These are phyloP conservation scores for Salpingoeca rosetta DNA, from an alignment of 78 protist species.

Conservation along the genomic window DNA sequence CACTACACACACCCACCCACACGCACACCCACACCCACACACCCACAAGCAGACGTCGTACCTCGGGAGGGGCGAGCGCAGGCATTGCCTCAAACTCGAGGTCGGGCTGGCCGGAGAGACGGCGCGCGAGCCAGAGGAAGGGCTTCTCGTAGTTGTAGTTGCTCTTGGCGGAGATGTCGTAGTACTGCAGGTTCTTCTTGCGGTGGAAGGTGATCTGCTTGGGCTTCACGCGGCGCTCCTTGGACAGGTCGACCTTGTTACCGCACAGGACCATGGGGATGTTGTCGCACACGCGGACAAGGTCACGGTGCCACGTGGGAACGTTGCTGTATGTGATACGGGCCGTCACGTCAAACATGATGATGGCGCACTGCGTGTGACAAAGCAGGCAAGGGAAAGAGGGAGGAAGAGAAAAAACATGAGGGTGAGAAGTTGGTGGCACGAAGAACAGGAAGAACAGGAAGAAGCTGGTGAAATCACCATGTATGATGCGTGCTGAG, in stretches of 20 bases:
- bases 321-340: conserved; percentile 94
- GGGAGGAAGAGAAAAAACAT: background rate
- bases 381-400: conserved; percentile 29
- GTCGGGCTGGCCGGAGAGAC: conserved; percentile 72
- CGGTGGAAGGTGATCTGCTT: conserved; percentile 95
- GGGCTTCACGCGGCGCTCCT: conserved; percentile 87
- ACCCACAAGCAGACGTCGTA: no score
- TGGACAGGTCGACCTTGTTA: conserved; percentile 98
- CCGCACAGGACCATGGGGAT: conserved; percentile 98
- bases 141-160: conserved; percentile 99
- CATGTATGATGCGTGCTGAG: background rate
- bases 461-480: background rate
- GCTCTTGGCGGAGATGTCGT: conserved; percentile 94
- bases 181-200: conserved; percentile 92
- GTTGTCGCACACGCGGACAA: conserved; percentile 90
- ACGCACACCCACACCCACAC: no score
- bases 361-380: conserved; percentile 96
- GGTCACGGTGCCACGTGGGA: conserved; percentile 96
- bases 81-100: conserved; percentile 65
- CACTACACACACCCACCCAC: no score
- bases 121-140: conserved; percentile 90
- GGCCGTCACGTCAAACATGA: conserved; percentile 99
- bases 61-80: conserved; percentile 61
- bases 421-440: no score
- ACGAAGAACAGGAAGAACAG: background rate